Base-by-base conservation (phyloP, 108 stramenopile genomes). In the Aureococcus anophagefferens region DNA sequence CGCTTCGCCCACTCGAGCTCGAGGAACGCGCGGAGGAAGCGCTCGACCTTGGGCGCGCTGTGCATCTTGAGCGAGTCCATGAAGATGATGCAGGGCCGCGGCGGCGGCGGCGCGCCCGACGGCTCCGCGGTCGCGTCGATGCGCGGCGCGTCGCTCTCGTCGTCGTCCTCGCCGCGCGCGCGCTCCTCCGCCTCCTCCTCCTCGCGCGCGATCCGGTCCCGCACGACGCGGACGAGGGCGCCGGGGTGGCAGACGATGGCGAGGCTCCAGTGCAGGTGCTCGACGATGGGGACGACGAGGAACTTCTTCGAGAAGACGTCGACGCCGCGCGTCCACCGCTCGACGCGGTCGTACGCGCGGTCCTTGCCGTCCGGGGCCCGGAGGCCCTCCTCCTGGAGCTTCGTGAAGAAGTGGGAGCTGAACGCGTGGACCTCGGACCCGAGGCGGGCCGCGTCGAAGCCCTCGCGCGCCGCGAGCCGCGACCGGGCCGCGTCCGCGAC, bases 231-330 rank as follows among this genome's bases (percentile, higher is more conserved):
- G 66, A 45, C 35, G 33, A 77, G 68, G 31, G 70, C 69, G 70
- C 75, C 74, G 33, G 72, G 77, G 74, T 77, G 72, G 70, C 33
- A 63, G 70, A 76, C 64, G 64, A 74, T 59, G 35, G 74, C 45
- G 37, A 77, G 66, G 62, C 78, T 79, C 87, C 87, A 88, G 79
- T 88, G 87, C 46, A 87, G 62, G 32, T 67, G 37, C 62, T 85
- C 74, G 46, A 80, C 81, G 29, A 88, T 74, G 17, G 87, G 87
- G 17, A 88, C 76, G 13, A 88, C 34, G 45, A 86, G 67, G 64
- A 86, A 80, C 17, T 75, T 65, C 66, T 85, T 86, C 32, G 63
- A 69, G 67, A 88, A 86, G 29, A 88, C 79, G 67, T 86, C 85
- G 25, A 79, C 70, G 64, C 70, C 72, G n/a, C 81, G 76, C 25